Evolutionary conservation across 2,329 filamentous ascomycete species (phyloP).

Genomic region (Penicillium sclerotiorum): DNA sequence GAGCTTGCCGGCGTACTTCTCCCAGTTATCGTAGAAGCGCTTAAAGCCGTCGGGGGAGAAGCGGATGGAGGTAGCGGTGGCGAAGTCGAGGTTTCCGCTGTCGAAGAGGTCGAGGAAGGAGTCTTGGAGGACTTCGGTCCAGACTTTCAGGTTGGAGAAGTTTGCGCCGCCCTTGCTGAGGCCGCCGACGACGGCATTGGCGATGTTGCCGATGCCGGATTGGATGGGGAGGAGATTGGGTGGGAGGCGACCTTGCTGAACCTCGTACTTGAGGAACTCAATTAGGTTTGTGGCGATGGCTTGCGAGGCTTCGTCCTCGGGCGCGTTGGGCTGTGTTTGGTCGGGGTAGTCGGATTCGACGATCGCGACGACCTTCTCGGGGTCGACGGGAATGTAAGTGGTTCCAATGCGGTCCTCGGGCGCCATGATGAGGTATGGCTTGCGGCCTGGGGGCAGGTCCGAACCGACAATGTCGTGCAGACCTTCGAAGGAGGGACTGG

Average conservation of each 20-base stretch:
- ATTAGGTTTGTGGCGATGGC: slow-evolving; percentile 79
- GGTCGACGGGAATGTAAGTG: slow-evolving; percentile 79
- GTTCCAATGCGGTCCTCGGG: slow-evolving; percentile 86
- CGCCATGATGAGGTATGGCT: slow-evolving; percentile 82
- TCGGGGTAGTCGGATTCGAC: slow-evolving; percentile 85
- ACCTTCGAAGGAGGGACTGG: slow-evolving; percentile 80
- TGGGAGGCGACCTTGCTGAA: slow-evolving; percentile 74
- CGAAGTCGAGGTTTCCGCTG: slow-evolving; percentile 82
- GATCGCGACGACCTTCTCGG: slow-evolving; percentile 80
- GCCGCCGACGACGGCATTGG: slow-evolving; percentile 86
- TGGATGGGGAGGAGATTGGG: slow-evolving; percentile 77
- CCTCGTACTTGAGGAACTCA: slow-evolving; percentile 85
- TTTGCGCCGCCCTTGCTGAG: slow-evolving; percentile 71
- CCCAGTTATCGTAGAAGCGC: slow-evolving; percentile 86
- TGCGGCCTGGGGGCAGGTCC: slow-evolving; percentile 77
- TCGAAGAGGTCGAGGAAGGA: slow-evolving; percentile 93
- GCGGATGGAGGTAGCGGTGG: slow-evolving; percentile 84
- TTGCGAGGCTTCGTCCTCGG: slow-evolving; percentile 71
- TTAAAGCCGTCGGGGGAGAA: slow-evolving; percentile 91
- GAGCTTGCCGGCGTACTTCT: slow-evolving; percentile 76
- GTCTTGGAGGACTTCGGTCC: slow-evolving; percentile 92
- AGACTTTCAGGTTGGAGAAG: slow-evolving; percentile 86
- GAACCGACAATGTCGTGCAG: slow-evolving; percentile 90
- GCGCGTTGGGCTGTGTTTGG: slow-evolving; percentile 71
- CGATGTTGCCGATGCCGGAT: slow-evolving; percentile 89